Evolutionary conservation across 169 alveolate genomes (phyloP), one percentile per base, ranked within the genome.

Genomic region (Eimeria acervulina): DNA sequence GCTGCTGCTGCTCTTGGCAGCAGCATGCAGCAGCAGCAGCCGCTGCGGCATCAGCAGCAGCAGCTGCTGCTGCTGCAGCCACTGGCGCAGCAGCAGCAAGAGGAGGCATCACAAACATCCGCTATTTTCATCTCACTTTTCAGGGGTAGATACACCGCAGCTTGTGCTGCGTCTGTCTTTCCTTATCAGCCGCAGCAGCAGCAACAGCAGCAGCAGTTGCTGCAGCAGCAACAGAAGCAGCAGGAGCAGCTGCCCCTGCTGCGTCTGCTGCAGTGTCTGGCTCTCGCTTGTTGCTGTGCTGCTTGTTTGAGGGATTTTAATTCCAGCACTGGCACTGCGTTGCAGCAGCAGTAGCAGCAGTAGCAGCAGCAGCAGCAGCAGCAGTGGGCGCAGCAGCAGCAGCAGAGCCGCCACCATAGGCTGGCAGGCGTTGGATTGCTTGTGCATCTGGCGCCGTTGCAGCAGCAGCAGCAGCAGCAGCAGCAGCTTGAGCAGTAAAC

Each of bases 261-360:
- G 19, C 55, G 12, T 47, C 5, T 12, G 55, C 12, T 47, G 55
- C 83, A 17, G 83, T 38, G 83, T 28, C 21, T 72, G 40, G 15
- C 17, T 31, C 44, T n/a, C 83, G 28, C 47, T 38, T 36, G n/a
- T 38, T n/a, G 78, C 47, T 31, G 42, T 4, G 83, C 21, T n/a
- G 10, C 4, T 36, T 28, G 83, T 10, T 31, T n/a, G 44, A 21
- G 8, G n/a, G 40, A 13, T 36, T 36, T 72, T 19, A 72, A 13
- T n/a, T 36, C 13, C 36, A 7, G 40, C 44, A 36, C n/a, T 13
- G 47, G 26, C 10, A 33, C 33, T 68, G 80, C 80, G 12, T 8
- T 15, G 80, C 26, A 68, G 83, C 83, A 72, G 83, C 83, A 23
- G 83, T 15, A 72, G 47, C 40, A n/a, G 83, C 83, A 72, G 83